Evolutionary conservation across 2,329 filamentous ascomycete genomes (phyloP), one percentile per base, ranked within the genome.

Genomic region (Xenosphaeropsis pyriputrescens): DNA sequence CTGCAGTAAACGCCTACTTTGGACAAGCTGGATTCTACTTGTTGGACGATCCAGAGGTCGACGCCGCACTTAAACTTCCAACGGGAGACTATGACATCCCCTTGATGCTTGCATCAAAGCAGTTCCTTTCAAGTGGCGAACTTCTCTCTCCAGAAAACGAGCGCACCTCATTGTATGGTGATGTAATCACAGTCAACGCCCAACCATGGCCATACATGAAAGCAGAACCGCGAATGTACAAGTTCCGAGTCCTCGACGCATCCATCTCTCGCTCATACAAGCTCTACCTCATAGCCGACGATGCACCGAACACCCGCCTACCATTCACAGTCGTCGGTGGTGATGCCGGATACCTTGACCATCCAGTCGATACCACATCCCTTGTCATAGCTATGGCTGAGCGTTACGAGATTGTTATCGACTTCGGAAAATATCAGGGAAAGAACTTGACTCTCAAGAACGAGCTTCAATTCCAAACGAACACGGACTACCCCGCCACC

Each of bases 191-290:
- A 33, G 70, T 74, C 39, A 75, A 75, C 45, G 67, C 66, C 2
- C 64, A 70, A 43, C 71, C 71, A 2, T 76, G 71, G 71, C 72
- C 72, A 2, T 74, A 61, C 43, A 45, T 72, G 8, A 59, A 63
- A n/a, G 70, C 75, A 4, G 66, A 76, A 51, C 70, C 68, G 6
- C 63, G 71, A 48, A 75, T 74, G 50, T 75, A 76, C 51, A 67
- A 70, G 15, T 64, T 76, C 45, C 58, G 71, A 2, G 48, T 74
- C 39, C 59, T 72, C 18, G 63, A 74, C 50, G 61, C 63, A 9
- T 59, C 64, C n/a, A 47, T 69, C 36, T 64, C 59, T 18, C 52
- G 65, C 34, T 59, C 61, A 13, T 73, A 67, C 40, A 53, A 59
- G 13, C 52, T 74, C 7, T 69, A 64, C 47, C 61, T 71, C 32